phyloP scores from a whole-genome alignment of 768 basidiomycete species.

The Cantharellus anzutake region DNA sequence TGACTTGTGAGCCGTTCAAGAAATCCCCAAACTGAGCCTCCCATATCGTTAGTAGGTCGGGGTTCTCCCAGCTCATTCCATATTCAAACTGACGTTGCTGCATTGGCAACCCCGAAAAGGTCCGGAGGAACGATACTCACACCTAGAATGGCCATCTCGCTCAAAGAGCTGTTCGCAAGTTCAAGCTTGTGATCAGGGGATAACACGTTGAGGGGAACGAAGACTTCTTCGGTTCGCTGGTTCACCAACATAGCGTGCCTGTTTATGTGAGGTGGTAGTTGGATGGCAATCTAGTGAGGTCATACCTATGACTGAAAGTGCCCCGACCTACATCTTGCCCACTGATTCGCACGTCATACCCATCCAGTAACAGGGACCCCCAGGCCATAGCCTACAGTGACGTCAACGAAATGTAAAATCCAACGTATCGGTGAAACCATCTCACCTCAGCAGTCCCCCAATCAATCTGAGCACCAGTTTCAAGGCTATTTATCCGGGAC shows the following conservation, averaged over 20 bases:
- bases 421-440: neutral
- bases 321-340: constrained; percentile 88
- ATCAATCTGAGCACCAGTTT: constrained; percentile 54
- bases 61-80: constrained; percentile 77
- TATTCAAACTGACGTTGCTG: constrained; percentile 53
- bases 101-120: neutral
- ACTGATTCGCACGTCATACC: constrained; percentile 70
- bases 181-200: constrained; percentile 50
- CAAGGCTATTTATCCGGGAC: constrained; percentile 48
- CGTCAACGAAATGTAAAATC: neutral
- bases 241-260: constrained; percentile 86
- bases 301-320: constrained; percentile 63
- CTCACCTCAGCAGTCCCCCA: constrained; percentile 78
- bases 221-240: constrained; percentile 60
- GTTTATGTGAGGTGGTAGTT: neutral
- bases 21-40: constrained; percentile 67
- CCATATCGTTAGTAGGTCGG: constrained; percentile 70
- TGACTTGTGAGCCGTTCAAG: constrained; percentile 63
- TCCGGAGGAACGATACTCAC: constrained; percentile 22
- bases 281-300: neutral
- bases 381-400: constrained; percentile 56
- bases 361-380: constrained; percentile 67
- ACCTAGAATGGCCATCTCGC: constrained; percentile 77
- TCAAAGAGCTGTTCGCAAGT: constrained; percentile 78
- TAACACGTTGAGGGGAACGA: constrained; percentile 64